Percentiles rank a stretch among this genome's conserved stretches.
These are phyloP conservation scores for Oldenlandia corymbosa DNA, from an alignment of 257 asterid species.

Conservation along the genomic window DNA sequence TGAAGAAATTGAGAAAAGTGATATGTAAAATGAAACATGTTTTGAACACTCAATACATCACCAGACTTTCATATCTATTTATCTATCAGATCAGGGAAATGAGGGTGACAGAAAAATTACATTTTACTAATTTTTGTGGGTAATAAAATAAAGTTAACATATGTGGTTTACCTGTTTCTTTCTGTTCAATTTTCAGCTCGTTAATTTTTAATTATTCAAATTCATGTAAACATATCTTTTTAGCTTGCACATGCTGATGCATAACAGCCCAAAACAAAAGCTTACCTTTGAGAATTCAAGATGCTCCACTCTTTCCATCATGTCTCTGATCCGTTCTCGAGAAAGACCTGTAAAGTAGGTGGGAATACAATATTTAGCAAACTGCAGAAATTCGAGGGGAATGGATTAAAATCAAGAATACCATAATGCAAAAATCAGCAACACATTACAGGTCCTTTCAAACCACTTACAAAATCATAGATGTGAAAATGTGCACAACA, in stretches of 20 bases:
- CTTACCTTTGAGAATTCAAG: conserved; percentile 67
- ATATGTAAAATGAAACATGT: no score
- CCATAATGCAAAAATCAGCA: background rate
- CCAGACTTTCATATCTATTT: background rate
- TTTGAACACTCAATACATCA: background rate
- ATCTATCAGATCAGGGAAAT: background rate
- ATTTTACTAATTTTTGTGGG: background rate
- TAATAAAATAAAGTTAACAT: background rate
- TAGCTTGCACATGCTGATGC: conserved; percentile 2
- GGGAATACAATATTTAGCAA: background rate
- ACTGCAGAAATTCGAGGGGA: background rate
- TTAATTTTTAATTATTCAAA: background rate
- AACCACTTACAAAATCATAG: background rate
- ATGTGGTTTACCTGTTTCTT: background rate
- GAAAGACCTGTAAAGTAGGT: conserved; percentile 58
- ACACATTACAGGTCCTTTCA: background rate
- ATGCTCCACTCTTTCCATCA: conserved; percentile 75
- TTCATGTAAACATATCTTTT: background rate
- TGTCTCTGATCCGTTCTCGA: conserved; percentile 65
- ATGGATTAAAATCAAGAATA: background rate
- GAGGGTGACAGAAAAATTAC: background rate
- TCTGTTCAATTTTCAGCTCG: conserved; percentile 1
- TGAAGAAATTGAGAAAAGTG: background rate
- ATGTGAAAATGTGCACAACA: background rate
- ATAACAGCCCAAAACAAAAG: conserved; percentile 15